phyloP scores from a whole-genome alignment of 345 rosid genomes.

The Ailanthus altissimus region DNA sequence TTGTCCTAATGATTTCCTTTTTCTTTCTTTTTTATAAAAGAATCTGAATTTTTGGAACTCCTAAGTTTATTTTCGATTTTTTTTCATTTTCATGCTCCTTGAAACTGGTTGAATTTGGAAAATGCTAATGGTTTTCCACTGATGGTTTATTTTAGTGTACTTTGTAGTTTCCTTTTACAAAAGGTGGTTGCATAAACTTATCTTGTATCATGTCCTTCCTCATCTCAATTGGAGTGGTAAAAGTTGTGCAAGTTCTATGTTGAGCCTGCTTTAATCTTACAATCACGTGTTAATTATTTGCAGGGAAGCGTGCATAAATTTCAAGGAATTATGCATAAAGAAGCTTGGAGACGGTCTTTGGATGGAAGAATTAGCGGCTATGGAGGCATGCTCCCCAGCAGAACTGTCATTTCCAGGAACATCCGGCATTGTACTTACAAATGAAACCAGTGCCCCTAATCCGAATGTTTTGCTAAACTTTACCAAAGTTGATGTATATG shows the following conservation, averaged over 20 bases:
- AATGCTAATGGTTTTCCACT: background rate
- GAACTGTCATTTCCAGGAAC: slow-evolving; percentile 56
- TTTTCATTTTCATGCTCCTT: background rate
- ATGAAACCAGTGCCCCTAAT: slow-evolving; percentile 43
- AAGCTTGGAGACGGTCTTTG: slow-evolving; percentile 73
- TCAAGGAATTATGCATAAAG: slow-evolving; percentile 74
- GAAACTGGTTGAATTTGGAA: background rate
- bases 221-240: background rate
- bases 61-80: too few relatives aligned
- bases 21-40: slow-evolving; percentile 8
- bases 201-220: background rate
- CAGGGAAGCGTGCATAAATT: slow-evolving; percentile 74
- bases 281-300: slow-evolving; percentile 16
- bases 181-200: background rate
- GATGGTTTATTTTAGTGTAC: background rate
- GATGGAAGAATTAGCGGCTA: slow-evolving; percentile 88
- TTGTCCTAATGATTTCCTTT: background rate
- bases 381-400: slow-evolving; percentile 58
- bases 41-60: background rate
- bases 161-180: background rate
- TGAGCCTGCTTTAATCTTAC: slow-evolving; percentile 10
- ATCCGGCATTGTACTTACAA: slow-evolving; percentile 64
- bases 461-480: slow-evolving; percentile 30
- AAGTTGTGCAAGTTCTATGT: background rate
- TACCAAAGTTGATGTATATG: slow-evolving; percentile 12